A percentile compares a stretch with the other conserved stretches of the same genome.
These are phyloP conservation scores for Pythium periplocum DNA, from an alignment of 352 stramenopile species.

Conservation along the genomic window DNA sequence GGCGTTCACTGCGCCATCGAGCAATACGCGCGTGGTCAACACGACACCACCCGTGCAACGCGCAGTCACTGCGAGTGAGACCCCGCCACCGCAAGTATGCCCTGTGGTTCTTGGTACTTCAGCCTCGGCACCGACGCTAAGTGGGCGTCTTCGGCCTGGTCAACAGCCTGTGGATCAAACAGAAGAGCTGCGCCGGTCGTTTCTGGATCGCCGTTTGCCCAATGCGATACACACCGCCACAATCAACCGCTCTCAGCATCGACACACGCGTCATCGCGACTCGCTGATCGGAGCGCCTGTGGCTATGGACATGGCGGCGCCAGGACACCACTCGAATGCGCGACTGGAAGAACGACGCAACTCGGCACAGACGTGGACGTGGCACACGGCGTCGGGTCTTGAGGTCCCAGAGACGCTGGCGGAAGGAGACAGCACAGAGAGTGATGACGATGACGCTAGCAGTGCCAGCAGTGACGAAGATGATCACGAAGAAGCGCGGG, in stretches of 20 bases:
- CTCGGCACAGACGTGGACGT: slow-evolving; percentile 55
- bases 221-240: slow-evolving; percentile 7
- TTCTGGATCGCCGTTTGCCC: slow-evolving; percentile 3
- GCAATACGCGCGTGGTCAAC: neutral
- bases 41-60: no score
- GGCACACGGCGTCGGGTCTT: slow-evolving; percentile 9
- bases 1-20: neutral
- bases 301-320: slow-evolving; percentile 18
- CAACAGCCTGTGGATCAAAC: neutral
- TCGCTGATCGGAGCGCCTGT: slow-evolving; percentile 34
- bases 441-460: neutral
- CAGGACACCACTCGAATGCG: slow-evolving; percentile 46
- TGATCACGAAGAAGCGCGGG: slow-evolving; percentile 10
- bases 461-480: slow-evolving; percentile 7
- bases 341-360: slow-evolving; percentile 40
- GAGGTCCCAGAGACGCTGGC: neutral
- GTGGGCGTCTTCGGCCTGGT: no score
- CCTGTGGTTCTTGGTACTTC: no score
- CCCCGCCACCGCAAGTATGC: no score
- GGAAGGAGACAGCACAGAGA: neutral
- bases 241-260: slow-evolving; percentile 9
- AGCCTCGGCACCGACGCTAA: no score
- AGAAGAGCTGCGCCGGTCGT: slow-evolving; percentile 1
- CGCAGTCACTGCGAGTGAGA: no score
- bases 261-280: slow-evolving; percentile 10